A percentile compares a stretch with the other conserved stretches of the same genome.
Evolutionary conservation across 768 basidiomycete species (phyloP).

Genomic region (Hygrophoropsis aurantiaca): DNA sequence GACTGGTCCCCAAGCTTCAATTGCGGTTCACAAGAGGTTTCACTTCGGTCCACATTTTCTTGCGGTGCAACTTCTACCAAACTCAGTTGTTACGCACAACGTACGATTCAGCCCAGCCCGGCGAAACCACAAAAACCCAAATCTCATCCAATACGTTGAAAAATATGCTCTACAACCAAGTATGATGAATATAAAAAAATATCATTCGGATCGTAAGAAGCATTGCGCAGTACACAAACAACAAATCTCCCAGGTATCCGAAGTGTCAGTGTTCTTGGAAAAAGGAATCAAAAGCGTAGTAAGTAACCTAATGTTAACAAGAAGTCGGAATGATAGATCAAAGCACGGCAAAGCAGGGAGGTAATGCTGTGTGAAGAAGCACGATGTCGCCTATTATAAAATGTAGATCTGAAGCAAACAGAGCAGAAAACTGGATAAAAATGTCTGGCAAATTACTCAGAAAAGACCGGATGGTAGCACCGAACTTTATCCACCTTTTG

Average conservation of each 20-base stretch:
- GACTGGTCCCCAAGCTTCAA: too few relatives aligned
- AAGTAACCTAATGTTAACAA: not conserved
- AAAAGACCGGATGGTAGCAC: conserved; percentile 1
- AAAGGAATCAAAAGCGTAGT: too few relatives aligned
- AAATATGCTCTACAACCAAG: too few relatives aligned
- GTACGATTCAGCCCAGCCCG: too few relatives aligned
- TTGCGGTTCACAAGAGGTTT: too few relatives aligned
- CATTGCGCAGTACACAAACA: conserved; percentile 13
- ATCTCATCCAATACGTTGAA: too few relatives aligned
- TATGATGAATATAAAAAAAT: not conserved
- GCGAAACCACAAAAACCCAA: too few relatives aligned
- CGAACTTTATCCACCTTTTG: conserved; percentile 18
- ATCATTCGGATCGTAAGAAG: conserved; percentile 17
- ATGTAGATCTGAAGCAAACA: conserved; percentile 15
- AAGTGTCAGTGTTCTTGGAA: not conserved
- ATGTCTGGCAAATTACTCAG: conserved; percentile 8
- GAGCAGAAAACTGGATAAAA: conserved; percentile 9
- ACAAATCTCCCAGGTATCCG: conserved; percentile 16
- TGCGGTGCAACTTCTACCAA: too few relatives aligned
- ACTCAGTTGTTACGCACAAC: too few relatives aligned
- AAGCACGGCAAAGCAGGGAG: not conserved
- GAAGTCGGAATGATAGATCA: not conserved
- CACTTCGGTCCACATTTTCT: too few relatives aligned
- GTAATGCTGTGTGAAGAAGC: not conserved
- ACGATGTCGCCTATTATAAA: conserved; percentile 9